Percentiles rank a stretch among this genome's conserved stretches.
Conservation (phyloP, 345 rosid genomes). For the Hypericum perforatum region DNA sequence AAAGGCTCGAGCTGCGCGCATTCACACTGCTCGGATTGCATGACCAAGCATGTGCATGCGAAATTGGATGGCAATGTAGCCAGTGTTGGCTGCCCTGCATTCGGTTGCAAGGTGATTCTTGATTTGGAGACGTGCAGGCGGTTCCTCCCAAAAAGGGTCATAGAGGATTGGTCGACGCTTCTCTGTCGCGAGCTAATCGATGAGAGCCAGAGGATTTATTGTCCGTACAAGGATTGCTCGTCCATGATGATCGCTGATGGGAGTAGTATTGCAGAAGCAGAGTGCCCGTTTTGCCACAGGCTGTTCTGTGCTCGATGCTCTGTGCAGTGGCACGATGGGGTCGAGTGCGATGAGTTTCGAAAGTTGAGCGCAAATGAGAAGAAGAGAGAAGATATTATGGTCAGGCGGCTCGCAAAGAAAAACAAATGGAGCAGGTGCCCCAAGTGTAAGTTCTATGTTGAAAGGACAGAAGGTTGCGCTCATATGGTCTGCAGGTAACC, state of each 20-base stretch:
- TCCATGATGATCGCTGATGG: constrained; percentile 29
- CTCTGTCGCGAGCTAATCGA: constrained; percentile 35
- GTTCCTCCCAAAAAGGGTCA: constrained; percentile 30
- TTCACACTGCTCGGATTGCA: constrained; percentile 43
- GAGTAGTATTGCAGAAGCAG: constrained; percentile 33
- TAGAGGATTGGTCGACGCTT: constrained; percentile 46
- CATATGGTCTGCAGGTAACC: constrained; percentile 48
- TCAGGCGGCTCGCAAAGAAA: constrained; percentile 28
- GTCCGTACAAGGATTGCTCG: constrained; percentile 71
- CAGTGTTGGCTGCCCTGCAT: constrained; percentile 43
- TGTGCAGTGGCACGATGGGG: constrained; percentile 38
- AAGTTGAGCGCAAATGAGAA: constrained; percentile 29
- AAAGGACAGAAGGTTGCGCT: constrained; percentile 32
- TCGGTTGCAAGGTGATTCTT: constrained; percentile 30
- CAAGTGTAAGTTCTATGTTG: constrained; percentile 30
- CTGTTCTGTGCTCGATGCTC: constrained; percentile 35
- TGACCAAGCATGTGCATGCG: constrained; percentile 30
- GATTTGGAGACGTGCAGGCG: constrained; percentile 35
- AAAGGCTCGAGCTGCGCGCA: constrained; percentile 32
- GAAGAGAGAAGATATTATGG: constrained; percentile 29
- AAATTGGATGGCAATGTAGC: constrained; percentile 21
- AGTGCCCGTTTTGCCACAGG: constrained; percentile 60
- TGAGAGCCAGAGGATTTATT: constrained; percentile 29
- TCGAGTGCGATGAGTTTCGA: constrained; percentile 26
- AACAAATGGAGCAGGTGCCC: constrained; percentile 45